Evolutionary conservation across 176 grass and related monocot species (phyloP).

Genomic region (Microstegium vimineum): DNA sequence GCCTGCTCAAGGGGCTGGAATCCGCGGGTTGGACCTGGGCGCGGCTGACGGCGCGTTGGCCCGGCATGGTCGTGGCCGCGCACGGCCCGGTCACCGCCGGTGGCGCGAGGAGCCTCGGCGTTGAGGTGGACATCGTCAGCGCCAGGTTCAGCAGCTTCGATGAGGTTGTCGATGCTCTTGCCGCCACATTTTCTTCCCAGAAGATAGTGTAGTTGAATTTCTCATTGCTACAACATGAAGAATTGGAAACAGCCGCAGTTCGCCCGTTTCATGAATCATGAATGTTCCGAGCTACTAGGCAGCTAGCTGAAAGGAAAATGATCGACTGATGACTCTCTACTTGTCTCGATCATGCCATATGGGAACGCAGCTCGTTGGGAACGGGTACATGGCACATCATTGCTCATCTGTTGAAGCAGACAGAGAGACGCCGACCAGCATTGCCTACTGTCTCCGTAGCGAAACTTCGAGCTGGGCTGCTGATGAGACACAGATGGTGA

Average conservation of each 20-base stretch:
- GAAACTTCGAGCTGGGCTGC: background rate
- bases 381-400: background rate
- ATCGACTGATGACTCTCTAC: background rate
- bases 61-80: slow-evolving; percentile 57
- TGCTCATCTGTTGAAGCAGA: background rate
- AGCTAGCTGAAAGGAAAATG: background rate
- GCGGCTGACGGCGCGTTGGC: slow-evolving; percentile 50
- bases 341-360: background rate
- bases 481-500: background rate
- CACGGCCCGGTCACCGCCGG: slow-evolving; percentile 78
- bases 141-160: slow-evolving; percentile 70
- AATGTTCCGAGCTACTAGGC: background rate
- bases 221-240: background rate
- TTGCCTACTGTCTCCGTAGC: background rate
- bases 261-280: background rate
- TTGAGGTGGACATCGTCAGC: slow-evolving; percentile 63
- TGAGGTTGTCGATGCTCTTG: slow-evolving; percentile 64
- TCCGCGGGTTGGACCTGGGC: slow-evolving; percentile 63
- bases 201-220: background rate
- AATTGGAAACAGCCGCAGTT: background rate
- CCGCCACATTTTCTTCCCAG: background rate
- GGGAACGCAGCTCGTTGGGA: background rate
- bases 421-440: background rate
- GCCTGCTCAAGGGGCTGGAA: slow-evolving; percentile 70
- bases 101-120: slow-evolving; percentile 57